These are phyloP conservation scores for Microsporum canis DNA, from an alignment of 2,329 filamentous ascomycete genomes.

Conservation along the genomic window DNA sequence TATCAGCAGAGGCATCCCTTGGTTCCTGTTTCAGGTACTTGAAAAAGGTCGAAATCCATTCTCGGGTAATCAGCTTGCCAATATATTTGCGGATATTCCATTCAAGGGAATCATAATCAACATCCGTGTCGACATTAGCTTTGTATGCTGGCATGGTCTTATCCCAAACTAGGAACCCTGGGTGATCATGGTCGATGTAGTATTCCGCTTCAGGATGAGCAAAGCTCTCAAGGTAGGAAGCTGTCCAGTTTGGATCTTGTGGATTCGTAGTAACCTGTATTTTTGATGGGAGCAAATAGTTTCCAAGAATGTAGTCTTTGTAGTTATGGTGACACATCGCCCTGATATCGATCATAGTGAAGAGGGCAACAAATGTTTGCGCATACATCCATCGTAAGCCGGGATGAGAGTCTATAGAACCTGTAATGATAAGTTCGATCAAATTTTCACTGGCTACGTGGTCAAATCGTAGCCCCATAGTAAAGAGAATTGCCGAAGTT, in stretches of 20 bases:
- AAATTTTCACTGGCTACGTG: conserved; percentile 70
- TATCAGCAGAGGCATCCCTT: conserved; percentile 65
- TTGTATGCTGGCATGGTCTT: conserved; percentile 72
- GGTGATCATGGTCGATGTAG: conserved; percentile 82
- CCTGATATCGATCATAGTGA: conserved; percentile 77
- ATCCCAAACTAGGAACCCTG: conserved; percentile 94
- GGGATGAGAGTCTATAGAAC: conserved; percentile 83
- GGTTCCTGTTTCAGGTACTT: conserved; percentile 94
- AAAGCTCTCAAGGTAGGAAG: conserved; percentile 67
- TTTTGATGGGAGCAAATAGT: conserved; percentile 66
- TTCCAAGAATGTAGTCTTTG: conserved; percentile 71
- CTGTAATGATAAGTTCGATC: conserved; percentile 68
- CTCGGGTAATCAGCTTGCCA: conserved; percentile 63
- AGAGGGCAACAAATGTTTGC: conserved; percentile 65
- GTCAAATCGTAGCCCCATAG: conserved; percentile 84
- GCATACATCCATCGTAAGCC: conserved; percentile 71
- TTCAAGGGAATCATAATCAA: conserved; percentile 77
- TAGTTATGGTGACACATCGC: conserved; percentile 79
- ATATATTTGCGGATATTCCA: conserved; percentile 63
- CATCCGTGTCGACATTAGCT: conserved; percentile 51
- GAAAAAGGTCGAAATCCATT: conserved; percentile 83
- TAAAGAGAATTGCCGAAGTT: conserved; percentile 81
- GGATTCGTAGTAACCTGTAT: conserved; percentile 59
- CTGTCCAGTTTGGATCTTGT: conserved; percentile 68
- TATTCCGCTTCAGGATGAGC: conserved; percentile 68